Evolutionary conservation across 306 rosid species (phyloP).

Genomic region (Ormosia semicastrata): DNA sequence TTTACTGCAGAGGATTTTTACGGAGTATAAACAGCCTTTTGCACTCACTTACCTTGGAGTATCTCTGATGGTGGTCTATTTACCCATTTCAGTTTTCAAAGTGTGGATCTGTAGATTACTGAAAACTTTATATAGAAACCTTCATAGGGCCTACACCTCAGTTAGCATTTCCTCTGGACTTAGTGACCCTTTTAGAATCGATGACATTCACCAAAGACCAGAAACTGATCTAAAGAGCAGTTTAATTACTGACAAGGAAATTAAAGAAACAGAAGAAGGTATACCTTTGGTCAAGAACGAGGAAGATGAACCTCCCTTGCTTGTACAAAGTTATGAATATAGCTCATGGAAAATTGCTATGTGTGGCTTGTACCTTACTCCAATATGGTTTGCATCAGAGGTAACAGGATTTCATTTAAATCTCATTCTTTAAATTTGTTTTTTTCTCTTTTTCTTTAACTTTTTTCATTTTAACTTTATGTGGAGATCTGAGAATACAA

Average conservation of each 20-base stretch:
- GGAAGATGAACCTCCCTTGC: conserved; percentile 36
- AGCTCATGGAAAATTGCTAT: conserved; percentile 58
- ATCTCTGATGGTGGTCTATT: conserved; percentile 60
- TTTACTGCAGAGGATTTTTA: conserved; percentile 67
- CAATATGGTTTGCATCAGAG: conserved; percentile 76
- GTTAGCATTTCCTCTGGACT: conserved; percentile 26
- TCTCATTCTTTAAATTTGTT: not conserved
- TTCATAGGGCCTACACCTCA: conserved; percentile 3
- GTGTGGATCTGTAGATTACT: conserved; percentile 45
- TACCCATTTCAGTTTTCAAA: conserved; percentile 57
- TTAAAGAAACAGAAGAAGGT: conserved; percentile 60
- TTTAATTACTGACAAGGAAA: conserved; percentile 45
- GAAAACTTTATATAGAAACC: conserved; percentile 16
- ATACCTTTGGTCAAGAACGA: conserved; percentile 29
- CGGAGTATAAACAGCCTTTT: conserved; percentile 69
- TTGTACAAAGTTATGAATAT: conserved; percentile 25
- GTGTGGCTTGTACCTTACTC: conserved; percentile 61
- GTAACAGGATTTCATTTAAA: conserved; percentile 32
- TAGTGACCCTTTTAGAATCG: conserved; percentile 32
- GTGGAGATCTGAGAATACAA: not conserved
- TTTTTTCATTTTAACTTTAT: not conserved
- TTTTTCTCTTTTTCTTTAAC: not conserved
- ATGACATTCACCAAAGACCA: conserved; percentile 25
- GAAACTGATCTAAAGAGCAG: conserved; percentile 18
- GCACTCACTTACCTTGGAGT: conserved; percentile 67